Evolutionary conservation across 2,329 filamentous ascomycete species (phyloP).

Genomic region (Diaporthe destruens): DNA sequence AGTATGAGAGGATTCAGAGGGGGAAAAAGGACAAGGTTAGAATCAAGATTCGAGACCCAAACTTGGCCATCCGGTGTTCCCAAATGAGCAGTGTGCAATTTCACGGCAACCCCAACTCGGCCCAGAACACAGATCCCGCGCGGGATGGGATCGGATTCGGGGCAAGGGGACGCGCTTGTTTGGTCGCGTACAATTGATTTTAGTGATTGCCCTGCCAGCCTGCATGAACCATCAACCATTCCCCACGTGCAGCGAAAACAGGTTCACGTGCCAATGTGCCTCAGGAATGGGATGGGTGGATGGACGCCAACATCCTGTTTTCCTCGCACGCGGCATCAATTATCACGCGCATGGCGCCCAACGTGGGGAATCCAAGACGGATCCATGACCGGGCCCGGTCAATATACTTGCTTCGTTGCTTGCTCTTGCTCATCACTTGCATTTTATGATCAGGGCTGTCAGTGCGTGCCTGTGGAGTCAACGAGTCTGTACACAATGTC

Average conservation of each 20-base stretch:
- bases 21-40: not conserved
- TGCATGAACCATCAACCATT: not conserved
- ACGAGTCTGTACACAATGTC: not conserved
- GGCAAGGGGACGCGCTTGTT: not conserved
- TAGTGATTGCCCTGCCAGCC: not conserved
- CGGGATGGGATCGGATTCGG: not conserved
- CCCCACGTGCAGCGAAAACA: too few relatives aligned
- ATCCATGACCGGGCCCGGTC: too few relatives aligned
- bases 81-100: not conserved
- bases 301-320: too few relatives aligned
- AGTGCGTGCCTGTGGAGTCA: conserved; percentile 2
- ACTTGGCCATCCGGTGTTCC: not conserved
- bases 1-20: too few relatives aligned
- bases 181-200: too few relatives aligned
- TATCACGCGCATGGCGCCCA: not conserved
- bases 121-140: not conserved
- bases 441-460: not conserved
- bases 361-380: too few relatives aligned
- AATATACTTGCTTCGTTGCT: too few relatives aligned
- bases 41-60: not conserved
- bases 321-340: too few relatives aligned
- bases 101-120: not conserved
- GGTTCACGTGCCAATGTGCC: not conserved
- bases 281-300: too few relatives aligned
- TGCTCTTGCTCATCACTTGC: too few relatives aligned